Conservation (phyloP, 805 yeast species). For the Vanderwaltozyma polyspora region DNA sequence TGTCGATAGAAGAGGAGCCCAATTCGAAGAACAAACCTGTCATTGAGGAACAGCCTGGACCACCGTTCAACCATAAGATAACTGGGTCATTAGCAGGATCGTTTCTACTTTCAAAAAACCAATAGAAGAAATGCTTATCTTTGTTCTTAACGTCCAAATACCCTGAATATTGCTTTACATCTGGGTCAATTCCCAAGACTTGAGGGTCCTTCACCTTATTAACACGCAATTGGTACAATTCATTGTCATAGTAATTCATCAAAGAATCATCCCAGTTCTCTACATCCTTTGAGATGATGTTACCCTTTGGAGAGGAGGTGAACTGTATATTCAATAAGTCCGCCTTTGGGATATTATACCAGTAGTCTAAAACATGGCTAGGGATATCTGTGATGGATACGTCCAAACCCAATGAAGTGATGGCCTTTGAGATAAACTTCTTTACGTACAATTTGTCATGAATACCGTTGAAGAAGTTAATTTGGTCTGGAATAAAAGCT, state of each 20-base stretch:
- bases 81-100: slow-evolving; percentile 82
- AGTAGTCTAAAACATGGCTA: no score
- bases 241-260: not conserved
- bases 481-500: no score
- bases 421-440: no score
- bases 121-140: slow-evolving; percentile 81
- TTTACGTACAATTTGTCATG: no score
- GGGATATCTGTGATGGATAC: no score
- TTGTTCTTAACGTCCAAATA: slow-evolving; percentile 60
- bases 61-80: slow-evolving; percentile 84
- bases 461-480: no score
- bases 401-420: no score
- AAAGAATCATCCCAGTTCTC: slow-evolving; percentile 13
- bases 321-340: slow-evolving; percentile 13
- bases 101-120: slow-evolving; percentile 87
- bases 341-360: not conserved
- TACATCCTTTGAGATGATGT: slow-evolving; percentile 8
- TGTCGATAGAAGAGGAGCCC: slow-evolving; percentile 73
- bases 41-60: slow-evolving; percentile 90
- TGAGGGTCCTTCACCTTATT: slow-evolving; percentile 17
- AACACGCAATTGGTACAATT: slow-evolving; percentile 15
- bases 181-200: slow-evolving; percentile 55
- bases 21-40: slow-evolving; percentile 85
- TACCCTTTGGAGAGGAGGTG: slow-evolving; percentile 36
- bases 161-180: slow-evolving; percentile 70